Percentiles rank a stretch among this genome's conserved stretches.
These are phyloP conservation scores for Malassezia slooffiae DNA, from an alignment of 1,284 basidiomycete genomes.

Conservation along the genomic window DNA sequence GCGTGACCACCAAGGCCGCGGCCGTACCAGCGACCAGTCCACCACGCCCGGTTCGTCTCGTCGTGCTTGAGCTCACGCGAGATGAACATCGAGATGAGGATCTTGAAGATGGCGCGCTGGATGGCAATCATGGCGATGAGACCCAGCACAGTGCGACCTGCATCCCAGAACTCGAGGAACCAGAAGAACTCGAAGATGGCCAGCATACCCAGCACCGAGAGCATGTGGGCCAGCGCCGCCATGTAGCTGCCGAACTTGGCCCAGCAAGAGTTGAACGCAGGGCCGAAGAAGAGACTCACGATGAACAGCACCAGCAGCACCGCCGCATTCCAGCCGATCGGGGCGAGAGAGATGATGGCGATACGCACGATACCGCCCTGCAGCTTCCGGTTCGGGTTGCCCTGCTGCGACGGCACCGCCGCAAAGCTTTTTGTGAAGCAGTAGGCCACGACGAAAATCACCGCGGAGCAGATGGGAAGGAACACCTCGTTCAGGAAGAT, in stretches of 20 bases:
- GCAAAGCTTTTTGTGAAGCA: slow-evolving; percentile 46
- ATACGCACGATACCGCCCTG: slow-evolving; percentile 75
- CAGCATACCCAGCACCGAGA: slow-evolving; percentile 41
- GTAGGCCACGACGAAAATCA: slow-evolving; percentile 45
- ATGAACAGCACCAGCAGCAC: slow-evolving; percentile 76
- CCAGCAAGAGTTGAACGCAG: slow-evolving; percentile 64
- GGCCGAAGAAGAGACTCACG: slow-evolving; percentile 80
- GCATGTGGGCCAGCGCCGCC: slow-evolving; percentile 42
- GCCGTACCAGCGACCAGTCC: slow-evolving; percentile 47
- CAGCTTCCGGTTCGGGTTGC: slow-evolving; percentile 25
- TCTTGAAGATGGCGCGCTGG: slow-evolving; percentile 46
- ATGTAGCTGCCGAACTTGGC: slow-evolving; percentile 45
- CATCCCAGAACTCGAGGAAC: slow-evolving; percentile 87
- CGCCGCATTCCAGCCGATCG: slow-evolving; percentile 88
- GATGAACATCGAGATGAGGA: slow-evolving; percentile 40
- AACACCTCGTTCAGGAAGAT: slow-evolving; percentile 42
- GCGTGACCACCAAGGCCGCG: slow-evolving; percentile 43
- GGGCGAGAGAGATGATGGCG: slow-evolving; percentile 81
- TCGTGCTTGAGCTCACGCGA: slow-evolving; percentile 47
- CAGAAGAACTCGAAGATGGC: slow-evolving; percentile 54
- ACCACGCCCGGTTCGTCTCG: slow-evolving; percentile 47
- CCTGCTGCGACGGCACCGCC: background rate
- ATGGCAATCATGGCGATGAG: slow-evolving; percentile 47
- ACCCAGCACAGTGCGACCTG: slow-evolving; percentile 64
- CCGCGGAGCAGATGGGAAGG: slow-evolving; percentile 38